phyloP scores from a whole-genome alignment of 257 asterid genomes.

The Solanum peruvianum region DNA sequence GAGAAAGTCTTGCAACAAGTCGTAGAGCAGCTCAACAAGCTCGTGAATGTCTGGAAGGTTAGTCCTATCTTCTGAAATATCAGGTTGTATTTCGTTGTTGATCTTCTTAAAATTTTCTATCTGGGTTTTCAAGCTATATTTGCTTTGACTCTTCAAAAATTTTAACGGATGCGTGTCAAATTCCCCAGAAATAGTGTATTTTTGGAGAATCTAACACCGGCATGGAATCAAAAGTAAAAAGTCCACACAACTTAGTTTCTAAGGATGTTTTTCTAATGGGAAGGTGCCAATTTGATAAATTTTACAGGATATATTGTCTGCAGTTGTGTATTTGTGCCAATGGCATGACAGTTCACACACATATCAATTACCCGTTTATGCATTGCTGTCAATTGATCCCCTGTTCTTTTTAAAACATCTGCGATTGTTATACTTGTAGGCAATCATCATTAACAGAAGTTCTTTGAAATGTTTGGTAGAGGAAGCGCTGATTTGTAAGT shows the following conservation, averaged over 20 bases:
- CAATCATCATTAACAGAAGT: not conserved
- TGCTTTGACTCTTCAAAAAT: not conserved
- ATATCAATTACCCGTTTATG: not conserved
- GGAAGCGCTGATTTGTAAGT: not conserved
- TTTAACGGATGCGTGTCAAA: not conserved
- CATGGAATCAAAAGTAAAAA: not conserved
- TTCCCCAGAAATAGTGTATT: not conserved
- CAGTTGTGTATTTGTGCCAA: not conserved
- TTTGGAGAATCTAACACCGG: not conserved
- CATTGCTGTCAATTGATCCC: not conserved
- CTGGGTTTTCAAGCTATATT: not conserved
- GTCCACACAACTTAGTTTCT: not conserved
- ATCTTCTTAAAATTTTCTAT: not conserved
- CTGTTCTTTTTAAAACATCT: not conserved
- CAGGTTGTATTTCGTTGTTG: not conserved
- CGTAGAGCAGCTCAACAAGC: constrained; percentile 76
- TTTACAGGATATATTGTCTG: not conserved
- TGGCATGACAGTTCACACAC: not conserved
- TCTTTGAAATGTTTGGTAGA: not conserved
- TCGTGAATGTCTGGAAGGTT: constrained; percentile 72
- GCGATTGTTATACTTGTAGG: not conserved
- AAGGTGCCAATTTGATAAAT: not conserved
- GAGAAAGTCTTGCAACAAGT: constrained; percentile 63
- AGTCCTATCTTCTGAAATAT: not conserved
- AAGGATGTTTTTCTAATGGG: not conserved